A percentile compares a stretch with the other conserved stretches of the same genome.
phyloP scores from a whole-genome alignment of 768 basidiomycete species.

The Mycena galopus region DNA sequence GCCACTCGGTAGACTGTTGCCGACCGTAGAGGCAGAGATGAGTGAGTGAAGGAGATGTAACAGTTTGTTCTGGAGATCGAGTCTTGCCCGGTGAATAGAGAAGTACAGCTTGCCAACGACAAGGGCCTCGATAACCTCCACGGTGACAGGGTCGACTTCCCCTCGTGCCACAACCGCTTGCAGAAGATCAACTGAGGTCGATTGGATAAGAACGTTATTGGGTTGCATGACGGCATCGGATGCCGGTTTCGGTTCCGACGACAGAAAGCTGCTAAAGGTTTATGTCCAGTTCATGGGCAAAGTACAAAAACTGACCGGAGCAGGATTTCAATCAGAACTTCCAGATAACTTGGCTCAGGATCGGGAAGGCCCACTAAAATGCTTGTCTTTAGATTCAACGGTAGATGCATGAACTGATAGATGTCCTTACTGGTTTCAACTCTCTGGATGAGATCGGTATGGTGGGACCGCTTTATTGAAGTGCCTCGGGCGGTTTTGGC shows the following conservation, averaged over 20 bases:
- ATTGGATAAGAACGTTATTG: slow-evolving; percentile 76
- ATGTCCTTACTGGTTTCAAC: slow-evolving; percentile 67
- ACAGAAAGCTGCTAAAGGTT: slow-evolving; percentile 68
- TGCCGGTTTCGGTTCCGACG: slow-evolving; percentile 76
- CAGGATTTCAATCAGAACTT: slow-evolving; percentile 79
- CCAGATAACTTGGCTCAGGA: slow-evolving; percentile 78
- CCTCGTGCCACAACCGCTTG: slow-evolving; percentile 87
- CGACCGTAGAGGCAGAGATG: slow-evolving; percentile 72
- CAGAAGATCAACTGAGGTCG: slow-evolving; percentile 82
- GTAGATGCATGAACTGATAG: background rate
- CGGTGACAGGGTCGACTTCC: slow-evolving; percentile 72
- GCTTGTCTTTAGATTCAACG: slow-evolving; percentile 24
- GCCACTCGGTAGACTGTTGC: slow-evolving; percentile 47
- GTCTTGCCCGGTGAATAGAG: slow-evolving; percentile 73
- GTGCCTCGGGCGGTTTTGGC: slow-evolving; percentile 78
- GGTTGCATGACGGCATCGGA: slow-evolving; percentile 67
- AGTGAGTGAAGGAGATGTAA: slow-evolving; percentile 91
- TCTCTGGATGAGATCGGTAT: slow-evolving; percentile 71
- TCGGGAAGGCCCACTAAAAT: slow-evolving; percentile 56
- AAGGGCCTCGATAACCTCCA: slow-evolving; percentile 77
- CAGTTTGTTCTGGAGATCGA: slow-evolving; percentile 94
- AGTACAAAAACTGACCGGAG: slow-evolving; percentile 66
- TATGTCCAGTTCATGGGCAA: background rate
- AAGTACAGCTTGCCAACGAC: slow-evolving; percentile 83
- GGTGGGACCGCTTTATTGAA: slow-evolving; percentile 72